Conservation (phyloP, 805 yeast genomes). For the Lipomyces anomalus region DNA sequence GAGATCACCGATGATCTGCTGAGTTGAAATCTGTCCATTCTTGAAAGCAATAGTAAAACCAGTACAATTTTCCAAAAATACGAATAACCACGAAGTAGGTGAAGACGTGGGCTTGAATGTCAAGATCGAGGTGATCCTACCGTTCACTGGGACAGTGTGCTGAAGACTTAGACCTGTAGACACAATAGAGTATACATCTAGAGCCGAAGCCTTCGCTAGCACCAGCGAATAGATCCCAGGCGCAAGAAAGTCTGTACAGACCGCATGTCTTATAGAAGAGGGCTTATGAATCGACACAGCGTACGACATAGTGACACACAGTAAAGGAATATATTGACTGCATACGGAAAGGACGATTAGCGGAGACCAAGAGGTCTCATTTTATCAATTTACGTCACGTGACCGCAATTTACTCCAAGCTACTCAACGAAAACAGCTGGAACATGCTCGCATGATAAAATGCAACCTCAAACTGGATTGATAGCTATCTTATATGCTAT, state of each 20-base stretch:
- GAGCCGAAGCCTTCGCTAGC: slow-evolving; percentile 18
- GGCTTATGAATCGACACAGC: slow-evolving; percentile 21
- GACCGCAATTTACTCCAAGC: too few species aligned
- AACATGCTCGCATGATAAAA: too few species aligned
- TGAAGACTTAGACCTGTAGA: slow-evolving; percentile 12
- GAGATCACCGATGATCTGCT: slow-evolving; percentile 11
- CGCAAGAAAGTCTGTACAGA: slow-evolving; percentile 16
- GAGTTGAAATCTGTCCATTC: slow-evolving; percentile 10
- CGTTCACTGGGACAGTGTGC: slow-evolving; percentile 14
- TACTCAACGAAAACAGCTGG: too few species aligned
- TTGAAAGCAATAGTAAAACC: slow-evolving; percentile 10
- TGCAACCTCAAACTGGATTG: too few species aligned
- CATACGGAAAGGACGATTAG: too few species aligned
- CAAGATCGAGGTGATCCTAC: slow-evolving; percentile 10
- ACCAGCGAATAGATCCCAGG: slow-evolving; percentile 11
- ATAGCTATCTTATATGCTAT: too few species aligned
- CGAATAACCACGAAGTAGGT: slow-evolving; percentile 18
- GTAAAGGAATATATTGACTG: too few species aligned
- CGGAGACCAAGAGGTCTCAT: too few species aligned
- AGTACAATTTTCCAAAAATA: slow-evolving; percentile 13
- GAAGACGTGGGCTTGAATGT: slow-evolving; percentile 13
- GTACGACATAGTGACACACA: too few species aligned
- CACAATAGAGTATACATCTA: slow-evolving; percentile 15
- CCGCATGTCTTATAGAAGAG: slow-evolving; percentile 22
- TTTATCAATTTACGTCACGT: too few species aligned